A percentile compares a stretch with the other conserved stretches of the same genome.
Conservation (phyloP, 2,329 filamentous ascomycete genomes). For the Sarocladium brachiariae region DNA sequence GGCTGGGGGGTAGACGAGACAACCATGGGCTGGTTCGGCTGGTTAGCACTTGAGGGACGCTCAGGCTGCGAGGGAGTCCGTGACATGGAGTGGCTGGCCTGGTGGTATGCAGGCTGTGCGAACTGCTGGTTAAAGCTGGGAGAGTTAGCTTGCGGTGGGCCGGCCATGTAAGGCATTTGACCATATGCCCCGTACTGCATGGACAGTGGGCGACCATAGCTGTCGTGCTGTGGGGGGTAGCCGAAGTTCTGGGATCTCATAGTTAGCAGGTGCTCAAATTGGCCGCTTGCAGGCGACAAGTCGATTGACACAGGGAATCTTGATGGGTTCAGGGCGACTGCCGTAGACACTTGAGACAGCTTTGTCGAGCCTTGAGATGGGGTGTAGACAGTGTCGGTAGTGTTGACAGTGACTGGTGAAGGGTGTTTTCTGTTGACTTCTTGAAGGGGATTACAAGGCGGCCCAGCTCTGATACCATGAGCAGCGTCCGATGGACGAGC, state of each 20-base stretch:
- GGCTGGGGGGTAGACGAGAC: conserved; percentile 59
- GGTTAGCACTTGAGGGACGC: conserved; percentile 59
- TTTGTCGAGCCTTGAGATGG: conserved; percentile 11
- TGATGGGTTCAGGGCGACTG: not conserved
- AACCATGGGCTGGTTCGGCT: conserved; percentile 48
- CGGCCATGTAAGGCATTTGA: conserved; percentile 42
- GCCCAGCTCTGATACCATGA: conserved; percentile 20
- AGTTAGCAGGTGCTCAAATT: conserved; percentile 73
- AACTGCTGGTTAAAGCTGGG: conserved; percentile 45
- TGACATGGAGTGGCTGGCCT: conserved; percentile 66
- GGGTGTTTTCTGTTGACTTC: not conserved
- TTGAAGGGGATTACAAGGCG: conserved; percentile 9
- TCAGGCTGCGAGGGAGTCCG: conserved; percentile 76
- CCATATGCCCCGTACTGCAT: conserved; percentile 37
- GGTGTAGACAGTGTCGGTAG: conserved; percentile 3
- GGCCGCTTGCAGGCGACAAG: conserved; percentile 61
- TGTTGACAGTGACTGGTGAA: conserved; percentile 3
- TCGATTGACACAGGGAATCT: conserved; percentile 33
- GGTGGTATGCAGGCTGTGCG: conserved; percentile 32
- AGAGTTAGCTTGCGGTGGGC: conserved; percentile 35
- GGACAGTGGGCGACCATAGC: conserved; percentile 29
- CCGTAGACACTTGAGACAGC: conserved; percentile 9
- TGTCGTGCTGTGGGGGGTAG: conserved; percentile 40
- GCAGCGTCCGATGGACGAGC: conserved; percentile 30
- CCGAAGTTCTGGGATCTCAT: conserved; percentile 59